Evolutionary conservation across 2,329 filamentous ascomycete species (phyloP).

Genomic region (Beauveria scarabaeidicola): DNA sequence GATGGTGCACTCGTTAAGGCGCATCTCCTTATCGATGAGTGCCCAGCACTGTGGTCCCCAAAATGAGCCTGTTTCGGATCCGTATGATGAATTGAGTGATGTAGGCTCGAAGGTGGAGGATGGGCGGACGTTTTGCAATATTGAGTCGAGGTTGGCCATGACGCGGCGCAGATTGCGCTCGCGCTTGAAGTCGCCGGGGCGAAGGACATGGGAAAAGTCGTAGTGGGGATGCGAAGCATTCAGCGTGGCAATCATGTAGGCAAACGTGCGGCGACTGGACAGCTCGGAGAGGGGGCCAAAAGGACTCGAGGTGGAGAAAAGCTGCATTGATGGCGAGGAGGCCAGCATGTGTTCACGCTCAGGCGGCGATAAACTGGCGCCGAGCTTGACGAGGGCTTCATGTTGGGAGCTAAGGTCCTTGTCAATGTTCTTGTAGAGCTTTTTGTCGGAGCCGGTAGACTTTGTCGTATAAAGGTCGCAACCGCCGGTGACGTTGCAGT

Average conservation of each 20-base stretch:
- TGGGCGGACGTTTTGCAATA: conserved; percentile 77
- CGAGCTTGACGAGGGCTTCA: conserved; percentile 76
- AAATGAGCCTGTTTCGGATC: conserved; percentile 45
- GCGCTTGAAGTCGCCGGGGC: conserved; percentile 81
- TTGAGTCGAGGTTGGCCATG: conserved; percentile 81
- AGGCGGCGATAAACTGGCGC: conserved; percentile 79
- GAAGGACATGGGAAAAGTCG: conserved; percentile 88
- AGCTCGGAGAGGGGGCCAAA: conserved; percentile 87
- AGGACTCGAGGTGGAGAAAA: conserved; percentile 73
- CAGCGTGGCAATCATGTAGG: conserved; percentile 90
- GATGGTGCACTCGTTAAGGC: conserved; percentile 75
- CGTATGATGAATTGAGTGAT: conserved; percentile 33
- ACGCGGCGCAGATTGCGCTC: conserved; percentile 73
- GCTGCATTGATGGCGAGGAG: conserved; percentile 49
- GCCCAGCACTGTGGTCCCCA: conserved; percentile 93
- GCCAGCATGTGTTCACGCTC: conserved; percentile 62
- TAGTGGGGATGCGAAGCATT: conserved; percentile 90
- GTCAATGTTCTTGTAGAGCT: conserved; percentile 93
- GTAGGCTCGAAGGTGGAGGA: conserved; percentile 35
- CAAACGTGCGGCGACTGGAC: conserved; percentile 83
- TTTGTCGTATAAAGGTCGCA: conserved; percentile 98
- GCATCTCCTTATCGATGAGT: conserved; percentile 90
- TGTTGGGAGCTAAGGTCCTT: conserved; percentile 85
- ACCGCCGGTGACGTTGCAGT: conserved; percentile 84
- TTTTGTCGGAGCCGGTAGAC: conserved; percentile 90